Conservation (phyloP, 163 green algal genomes). For the Volvox carteri region DNA sequence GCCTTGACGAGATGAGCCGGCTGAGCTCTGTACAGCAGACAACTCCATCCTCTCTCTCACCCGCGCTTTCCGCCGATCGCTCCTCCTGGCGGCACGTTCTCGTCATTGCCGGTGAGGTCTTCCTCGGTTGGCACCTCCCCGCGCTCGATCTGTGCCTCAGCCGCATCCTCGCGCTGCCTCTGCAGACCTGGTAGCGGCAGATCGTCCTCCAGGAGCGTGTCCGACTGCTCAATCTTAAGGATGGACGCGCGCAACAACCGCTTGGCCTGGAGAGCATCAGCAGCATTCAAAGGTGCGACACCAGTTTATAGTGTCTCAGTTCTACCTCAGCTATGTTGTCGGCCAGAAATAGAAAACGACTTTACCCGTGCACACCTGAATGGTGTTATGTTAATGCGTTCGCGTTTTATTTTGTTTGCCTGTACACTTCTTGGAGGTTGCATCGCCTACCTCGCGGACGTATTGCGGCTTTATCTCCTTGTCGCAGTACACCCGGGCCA, state of each 20-base stretch:
- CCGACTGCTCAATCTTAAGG: slow-evolving; percentile 72
- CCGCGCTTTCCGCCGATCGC: slow-evolving; percentile 52
- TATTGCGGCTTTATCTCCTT: slow-evolving; percentile 66
- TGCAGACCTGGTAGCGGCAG: slow-evolving; percentile 30
- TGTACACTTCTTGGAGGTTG: no score
- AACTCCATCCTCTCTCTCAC: slow-evolving; percentile 3
- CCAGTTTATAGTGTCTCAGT: no score
- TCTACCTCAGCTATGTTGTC: no score
- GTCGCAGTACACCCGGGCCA: slow-evolving; percentile 86
- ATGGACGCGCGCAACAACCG: slow-evolving; percentile 72
- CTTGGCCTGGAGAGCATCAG: slow-evolving; percentile 63
- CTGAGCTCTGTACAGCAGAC: no score
- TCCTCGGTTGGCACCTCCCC: slow-evolving; percentile 4
- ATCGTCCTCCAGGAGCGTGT: slow-evolving; percentile 69
- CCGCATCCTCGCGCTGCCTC: slow-evolving; percentile 10
- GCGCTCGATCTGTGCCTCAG: slow-evolving; percentile 54
- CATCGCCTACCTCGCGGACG: slow-evolving; percentile 70
- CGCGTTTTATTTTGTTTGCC: no score
- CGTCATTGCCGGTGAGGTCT: slow-evolving; percentile 38
- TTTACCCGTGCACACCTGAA: no score
- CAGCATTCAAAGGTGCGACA: no score
- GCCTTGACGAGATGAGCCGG: no score
- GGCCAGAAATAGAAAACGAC: no score
- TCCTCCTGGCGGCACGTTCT: slow-evolving; percentile 45
- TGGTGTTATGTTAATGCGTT: no score